Evolutionary conservation across 768 basidiomycete species (phyloP).

Genomic region (Russula dissimulans): DNA sequence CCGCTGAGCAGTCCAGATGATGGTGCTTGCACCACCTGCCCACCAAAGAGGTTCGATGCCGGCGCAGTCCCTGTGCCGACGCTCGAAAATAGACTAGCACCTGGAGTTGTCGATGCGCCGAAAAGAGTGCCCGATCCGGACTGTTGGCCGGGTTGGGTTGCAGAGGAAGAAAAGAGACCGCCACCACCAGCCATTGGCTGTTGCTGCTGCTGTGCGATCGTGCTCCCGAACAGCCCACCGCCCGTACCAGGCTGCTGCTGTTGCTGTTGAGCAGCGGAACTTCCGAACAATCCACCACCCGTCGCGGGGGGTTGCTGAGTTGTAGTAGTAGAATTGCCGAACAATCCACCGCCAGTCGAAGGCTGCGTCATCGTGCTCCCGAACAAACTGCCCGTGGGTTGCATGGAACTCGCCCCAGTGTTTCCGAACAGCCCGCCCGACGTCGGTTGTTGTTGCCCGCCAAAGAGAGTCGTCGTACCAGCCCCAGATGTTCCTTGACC

Average conservation of each 20-base stretch:
- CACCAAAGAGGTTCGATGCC: not conserved
- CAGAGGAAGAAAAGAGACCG: conserved; percentile 7
- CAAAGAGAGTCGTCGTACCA: conserved; percentile 15
- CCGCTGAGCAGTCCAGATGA: conserved; percentile 20
- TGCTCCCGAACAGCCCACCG: conserved; percentile 22
- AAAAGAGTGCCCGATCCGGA: conserved; percentile 1
- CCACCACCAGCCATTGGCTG: conserved; percentile 5
- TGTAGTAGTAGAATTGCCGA: conserved; percentile 16
- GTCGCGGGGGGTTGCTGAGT: conserved; percentile 12
- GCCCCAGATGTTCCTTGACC: conserved; percentile 11
- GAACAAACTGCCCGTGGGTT: no score
- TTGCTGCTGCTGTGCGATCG: conserved; percentile 7
- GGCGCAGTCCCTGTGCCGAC: not conserved
- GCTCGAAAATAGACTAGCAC: not conserved
- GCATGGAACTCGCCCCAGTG: conserved; percentile 16
- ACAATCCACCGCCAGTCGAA: conserved; percentile 21
- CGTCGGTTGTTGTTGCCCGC: conserved; percentile 14
- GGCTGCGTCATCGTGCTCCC: not conserved
- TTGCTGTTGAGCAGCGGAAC: conserved; percentile 17
- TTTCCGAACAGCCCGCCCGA: conserved; percentile 16
- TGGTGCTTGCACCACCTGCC: conserved; percentile 12
- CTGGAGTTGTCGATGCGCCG: not conserved
- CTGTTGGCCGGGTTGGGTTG: not conserved
- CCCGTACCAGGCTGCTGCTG: conserved; percentile 3
- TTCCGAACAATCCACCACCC: conserved; percentile 25